Evolutionary conservation across 352 stramenopile species (phyloP).

Genomic region (Phytophthora citrophthora): DNA sequence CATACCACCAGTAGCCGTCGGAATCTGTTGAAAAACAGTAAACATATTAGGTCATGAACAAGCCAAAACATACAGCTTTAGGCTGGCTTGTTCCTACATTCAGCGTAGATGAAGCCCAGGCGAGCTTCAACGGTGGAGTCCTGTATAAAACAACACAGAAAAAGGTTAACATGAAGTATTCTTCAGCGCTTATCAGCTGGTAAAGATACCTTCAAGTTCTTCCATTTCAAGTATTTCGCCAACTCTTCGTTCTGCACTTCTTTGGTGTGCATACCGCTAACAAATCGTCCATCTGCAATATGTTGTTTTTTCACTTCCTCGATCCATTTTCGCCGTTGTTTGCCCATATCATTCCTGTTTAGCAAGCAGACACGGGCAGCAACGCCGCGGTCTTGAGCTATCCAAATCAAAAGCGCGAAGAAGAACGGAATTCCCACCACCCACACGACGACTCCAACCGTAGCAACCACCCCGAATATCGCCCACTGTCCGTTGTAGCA

Average conservation of each 20-base stretch:
- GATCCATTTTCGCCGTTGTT: slow-evolving; percentile 66
- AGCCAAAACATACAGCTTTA: no score
- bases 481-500: slow-evolving; percentile 75
- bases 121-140: slow-evolving; percentile 72
- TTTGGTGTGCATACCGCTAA: slow-evolving; percentile 59
- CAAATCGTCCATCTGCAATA: slow-evolving; percentile 45
- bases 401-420: slow-evolving; percentile 76
- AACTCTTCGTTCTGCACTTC: slow-evolving; percentile 74
- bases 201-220: slow-evolving; percentile 63
- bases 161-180: no score
- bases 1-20: slow-evolving; percentile 80
- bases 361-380: slow-evolving; percentile 54
- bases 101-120: slow-evolving; percentile 80
- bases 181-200: not conserved
- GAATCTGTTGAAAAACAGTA: slow-evolving; percentile 45
- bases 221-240: slow-evolving; percentile 75
- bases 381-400: slow-evolving; percentile 68
- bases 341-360: slow-evolving; percentile 41
- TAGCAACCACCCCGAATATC: slow-evolving; percentile 65
- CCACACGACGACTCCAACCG: slow-evolving; percentile 67
- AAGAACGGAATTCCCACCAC: slow-evolving; percentile 81
- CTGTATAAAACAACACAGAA: slow-evolving; percentile 18
- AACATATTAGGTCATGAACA: not conserved
- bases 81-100: slow-evolving; percentile 47
- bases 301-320: slow-evolving; percentile 64